Evolutionary conservation across 2,329 filamentous ascomycete species (phyloP).

Genomic region (Fusarium sp.): DNA sequence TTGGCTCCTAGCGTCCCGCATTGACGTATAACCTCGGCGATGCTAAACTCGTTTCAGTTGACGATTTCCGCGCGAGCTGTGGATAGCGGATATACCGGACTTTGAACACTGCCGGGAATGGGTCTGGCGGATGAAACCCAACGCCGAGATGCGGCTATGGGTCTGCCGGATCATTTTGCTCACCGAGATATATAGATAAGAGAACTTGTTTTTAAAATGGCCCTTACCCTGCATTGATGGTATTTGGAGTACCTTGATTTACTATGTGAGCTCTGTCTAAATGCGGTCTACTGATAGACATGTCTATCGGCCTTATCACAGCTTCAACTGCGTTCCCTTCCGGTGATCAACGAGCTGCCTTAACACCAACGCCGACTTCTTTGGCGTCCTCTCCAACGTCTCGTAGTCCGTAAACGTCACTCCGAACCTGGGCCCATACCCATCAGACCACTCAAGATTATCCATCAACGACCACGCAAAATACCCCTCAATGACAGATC

Average conservation of each 20-base stretch:
- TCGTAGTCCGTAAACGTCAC: slow-evolving; percentile 27
- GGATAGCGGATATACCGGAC: not conserved
- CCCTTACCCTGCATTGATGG: accelerated
- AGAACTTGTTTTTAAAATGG: accelerated
- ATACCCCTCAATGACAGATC: slow-evolving; percentile 11
- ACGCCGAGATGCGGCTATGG: not conserved
- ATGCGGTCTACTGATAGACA: no score
- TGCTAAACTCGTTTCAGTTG: not conserved
- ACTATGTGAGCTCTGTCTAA: accelerated
- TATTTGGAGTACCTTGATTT: accelerated
- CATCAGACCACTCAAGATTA: slow-evolving; percentile 32
- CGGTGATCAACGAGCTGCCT: not conserved
- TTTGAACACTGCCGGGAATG: not conserved
- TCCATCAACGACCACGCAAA: slow-evolving; percentile 37
- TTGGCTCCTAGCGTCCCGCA: not conserved
- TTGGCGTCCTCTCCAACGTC: slow-evolving; percentile 26
- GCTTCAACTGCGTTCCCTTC: not conserved
- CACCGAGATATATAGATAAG: not conserved
- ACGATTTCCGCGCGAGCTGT: not conserved
- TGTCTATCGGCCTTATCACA: not conserved
- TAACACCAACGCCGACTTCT: slow-evolving; percentile 22
- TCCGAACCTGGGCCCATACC: slow-evolving; percentile 27
- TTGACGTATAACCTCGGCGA: not conserved
- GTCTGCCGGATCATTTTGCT: not conserved
- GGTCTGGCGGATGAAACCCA: not conserved